Conservation (phyloP, 2,329 filamentous ascomycete species). For the Monilinia polystroma region DNA sequence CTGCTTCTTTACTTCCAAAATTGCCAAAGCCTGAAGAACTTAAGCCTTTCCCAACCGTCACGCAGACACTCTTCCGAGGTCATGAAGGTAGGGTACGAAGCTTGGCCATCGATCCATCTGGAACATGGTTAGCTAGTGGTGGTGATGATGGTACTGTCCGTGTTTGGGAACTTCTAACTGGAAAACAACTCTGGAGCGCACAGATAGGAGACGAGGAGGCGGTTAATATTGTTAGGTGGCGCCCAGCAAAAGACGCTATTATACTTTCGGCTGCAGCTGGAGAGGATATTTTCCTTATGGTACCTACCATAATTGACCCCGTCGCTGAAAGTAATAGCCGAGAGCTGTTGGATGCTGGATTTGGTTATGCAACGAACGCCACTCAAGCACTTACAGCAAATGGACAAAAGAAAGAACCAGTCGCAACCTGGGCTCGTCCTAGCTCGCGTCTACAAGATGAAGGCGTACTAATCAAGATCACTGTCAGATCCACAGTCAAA, state of each 20-base stretch:
- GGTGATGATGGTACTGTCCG: conserved; percentile 92
- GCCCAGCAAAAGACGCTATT: conserved; percentile 75
- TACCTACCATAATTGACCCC: conserved; percentile 70
- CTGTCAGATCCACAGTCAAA: conserved; percentile 78
- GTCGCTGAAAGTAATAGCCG: conserved; percentile 72
- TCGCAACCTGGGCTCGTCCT: conserved; percentile 82
- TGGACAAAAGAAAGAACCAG: conserved; percentile 67
- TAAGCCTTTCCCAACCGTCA: conserved; percentile 89
- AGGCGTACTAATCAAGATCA: conserved; percentile 77
- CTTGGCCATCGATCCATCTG: conserved; percentile 79
- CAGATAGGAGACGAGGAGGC: conserved; percentile 75
- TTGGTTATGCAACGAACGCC: conserved; percentile 79
- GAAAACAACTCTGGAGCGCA: conserved; percentile 82
- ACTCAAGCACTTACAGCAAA: conserved; percentile 52
- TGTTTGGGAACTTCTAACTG: conserved; percentile 84
- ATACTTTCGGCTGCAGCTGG: conserved; percentile 82
- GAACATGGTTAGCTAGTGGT: conserved; percentile 83
- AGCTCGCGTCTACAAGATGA: conserved; percentile 69
- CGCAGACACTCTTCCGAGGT: conserved; percentile 81
- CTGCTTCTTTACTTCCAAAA: conserved; percentile 87
- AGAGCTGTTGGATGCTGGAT: conserved; percentile 81
- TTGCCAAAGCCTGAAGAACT: conserved; percentile 90
- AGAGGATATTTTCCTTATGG: conserved; percentile 81
- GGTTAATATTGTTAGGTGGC: conserved; percentile 86
- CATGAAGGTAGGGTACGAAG: conserved; percentile 87